phyloP scores from a whole-genome alignment of 2,329 filamentous ascomycete species.

The Teratosphaeria viscida region DNA sequence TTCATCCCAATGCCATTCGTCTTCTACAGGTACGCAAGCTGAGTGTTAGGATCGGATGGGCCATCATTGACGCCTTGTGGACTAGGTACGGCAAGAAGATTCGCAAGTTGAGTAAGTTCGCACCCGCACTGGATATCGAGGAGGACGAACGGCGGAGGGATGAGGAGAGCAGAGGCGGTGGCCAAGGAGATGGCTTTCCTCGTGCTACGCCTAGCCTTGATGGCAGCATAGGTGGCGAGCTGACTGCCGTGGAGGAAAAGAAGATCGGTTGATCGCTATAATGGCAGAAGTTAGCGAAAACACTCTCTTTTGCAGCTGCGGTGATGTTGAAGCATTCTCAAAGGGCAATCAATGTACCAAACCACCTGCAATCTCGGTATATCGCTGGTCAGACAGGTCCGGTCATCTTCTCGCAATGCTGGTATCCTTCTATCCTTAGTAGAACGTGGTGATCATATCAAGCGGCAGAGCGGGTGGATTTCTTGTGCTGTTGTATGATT shows the following conservation, averaged over 20 bases:
- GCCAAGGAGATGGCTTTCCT: neutral
- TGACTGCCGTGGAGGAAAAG: neutral
- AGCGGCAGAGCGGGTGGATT: too few species aligned
- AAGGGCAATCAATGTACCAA: too few species aligned
- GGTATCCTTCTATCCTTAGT: too few species aligned
- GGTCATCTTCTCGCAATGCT: too few species aligned
- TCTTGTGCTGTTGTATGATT: too few species aligned
- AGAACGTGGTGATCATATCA: too few species aligned
- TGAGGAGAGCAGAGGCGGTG: conserved; percentile 8
- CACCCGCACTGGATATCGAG: conserved; percentile 17
- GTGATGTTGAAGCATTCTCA: too few species aligned
- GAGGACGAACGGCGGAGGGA: conserved; percentile 10
- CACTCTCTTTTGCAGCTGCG: too few species aligned
- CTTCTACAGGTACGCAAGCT: conserved; percentile 23
- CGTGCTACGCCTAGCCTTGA: neutral
- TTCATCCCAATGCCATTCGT: conserved; percentile 35
- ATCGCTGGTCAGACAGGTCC: too few species aligned
- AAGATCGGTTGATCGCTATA: neutral
- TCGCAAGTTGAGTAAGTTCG: conserved; percentile 32
- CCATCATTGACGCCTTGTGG: neutral
- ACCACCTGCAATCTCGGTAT: too few species aligned
- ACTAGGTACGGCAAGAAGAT: conserved; percentile 31
- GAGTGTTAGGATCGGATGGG: neutral
- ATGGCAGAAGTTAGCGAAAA: neutral
- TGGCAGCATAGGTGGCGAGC: neutral